Evolutionary conservation across 2,329 filamentous ascomycete species (phyloP), one percentile per base, ranked within the genome.

Genomic region (Colletotrichum trifolii): DNA sequence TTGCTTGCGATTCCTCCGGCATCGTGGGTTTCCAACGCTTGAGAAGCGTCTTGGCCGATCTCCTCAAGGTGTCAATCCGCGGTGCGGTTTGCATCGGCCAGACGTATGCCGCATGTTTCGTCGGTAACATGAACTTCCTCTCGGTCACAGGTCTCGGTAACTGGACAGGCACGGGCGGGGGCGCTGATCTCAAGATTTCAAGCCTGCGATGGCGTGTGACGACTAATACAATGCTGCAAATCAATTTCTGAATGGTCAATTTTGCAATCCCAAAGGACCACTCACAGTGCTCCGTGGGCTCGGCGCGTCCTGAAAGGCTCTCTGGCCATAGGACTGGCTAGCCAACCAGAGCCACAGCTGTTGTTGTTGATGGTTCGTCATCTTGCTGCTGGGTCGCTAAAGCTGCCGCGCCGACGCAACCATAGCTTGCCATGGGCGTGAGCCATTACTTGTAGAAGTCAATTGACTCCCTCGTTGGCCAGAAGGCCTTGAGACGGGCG

Each of bases 241-340:
- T 15, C 60, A 53, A n/a, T 10, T 54, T 13, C 17, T 54, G 36
- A 53, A 52, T 66, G 64, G 60, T 15, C 59, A 36, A 43, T 17
- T 8, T 9, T 15, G 15, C 39, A 42, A 35, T 13, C 11, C 48
- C 17, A 42, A 42, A 46, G 36, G 34, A 54, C 64, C 64, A 64
- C 35, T 66, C 60, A 66, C 17, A 36, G 54, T 46, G 42, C 40
- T 40, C 38, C 34, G 33, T n/a, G 50, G 36, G 48, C 39, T 38
- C 38, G 7, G 53, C 39, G 60, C 49, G 43, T 54, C 42, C 42
- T 66, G 64, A 66, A 54, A 66, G 64, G 64, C 15, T 64, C 48
- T 34, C 17, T n/a, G 53, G 54, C 38, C 12, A 36, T 6, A 34
- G 53, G 25, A 11, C 49, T 48, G 59, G 34, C 15, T 12, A 36